A percentile compares a stretch with the other conserved stretches of the same genome.
These are phyloP conservation scores for Cladosporium sp. DNA, from an alignment of 2,329 filamentous ascomycete species.

Conservation along the genomic window DNA sequence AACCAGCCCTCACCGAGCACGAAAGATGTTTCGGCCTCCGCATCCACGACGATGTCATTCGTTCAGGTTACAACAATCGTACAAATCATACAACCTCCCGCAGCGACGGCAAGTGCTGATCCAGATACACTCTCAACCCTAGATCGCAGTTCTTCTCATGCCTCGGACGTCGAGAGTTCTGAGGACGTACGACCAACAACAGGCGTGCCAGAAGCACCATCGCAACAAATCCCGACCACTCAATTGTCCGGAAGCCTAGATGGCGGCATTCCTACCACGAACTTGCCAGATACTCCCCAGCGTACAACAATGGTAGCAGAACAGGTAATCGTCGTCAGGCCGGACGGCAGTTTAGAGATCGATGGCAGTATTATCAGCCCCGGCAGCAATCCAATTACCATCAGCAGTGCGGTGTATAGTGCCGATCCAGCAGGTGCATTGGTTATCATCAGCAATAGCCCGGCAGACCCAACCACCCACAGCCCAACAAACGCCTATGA, in stretches of 20 bases:
- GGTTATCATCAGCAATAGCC: not conserved
- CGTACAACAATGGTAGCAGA: not conserved
- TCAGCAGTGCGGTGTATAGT: not conserved
- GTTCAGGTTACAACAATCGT: not conserved
- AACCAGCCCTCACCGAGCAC: not conserved
- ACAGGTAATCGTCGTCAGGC: not conserved
- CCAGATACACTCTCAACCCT: not conserved
- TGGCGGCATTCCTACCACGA: not conserved
- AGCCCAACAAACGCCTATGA: constrained; percentile 4
- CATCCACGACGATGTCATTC: not conserved
- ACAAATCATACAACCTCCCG: not conserved
- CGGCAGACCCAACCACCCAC: not conserved
- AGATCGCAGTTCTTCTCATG: not conserved
- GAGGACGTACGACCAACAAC: not conserved
- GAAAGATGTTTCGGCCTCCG: not conserved
- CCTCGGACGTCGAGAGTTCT: not conserved
- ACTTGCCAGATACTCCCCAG: not conserved
- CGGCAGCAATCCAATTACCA: not conserved
- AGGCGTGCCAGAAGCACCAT: not conserved
- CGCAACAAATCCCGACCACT: not conserved
- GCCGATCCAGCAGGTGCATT: not conserved
- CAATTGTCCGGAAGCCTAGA: too few relatives aligned
- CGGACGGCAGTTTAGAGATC: not conserved
- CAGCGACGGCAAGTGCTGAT: not conserved
- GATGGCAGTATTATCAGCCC: not conserved